Base-by-base conservation (phyloP, 768 basidiomycete genomes). In the Trametes meyenii region DNA sequence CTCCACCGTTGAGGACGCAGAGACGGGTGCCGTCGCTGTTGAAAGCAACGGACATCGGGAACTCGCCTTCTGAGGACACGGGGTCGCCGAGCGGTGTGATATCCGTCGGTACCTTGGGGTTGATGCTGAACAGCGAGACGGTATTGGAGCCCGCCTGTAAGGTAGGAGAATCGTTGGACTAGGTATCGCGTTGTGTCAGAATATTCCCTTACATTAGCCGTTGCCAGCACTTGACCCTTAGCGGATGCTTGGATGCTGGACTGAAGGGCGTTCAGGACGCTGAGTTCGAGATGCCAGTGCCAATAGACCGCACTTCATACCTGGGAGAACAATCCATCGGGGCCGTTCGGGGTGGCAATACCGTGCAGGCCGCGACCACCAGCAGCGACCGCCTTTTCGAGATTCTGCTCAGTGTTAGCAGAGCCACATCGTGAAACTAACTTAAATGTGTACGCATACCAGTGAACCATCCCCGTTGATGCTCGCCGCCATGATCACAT, bases 61-160 rank as follows among this genome's bases (percentile, higher is more conserved):
- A 83, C 48, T 84, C 78, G 11, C 83, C 82, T 1, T 75, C 78
- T 16, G 72, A 76, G n/a, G 75, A 71, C 1, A 78, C 73, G 7
- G 83, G 82, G 26, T 72, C 67, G 0, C 82, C 82, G 39, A 82
- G 72, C 73, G 78, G 74, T 11, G 60, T 63, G 26, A 83, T 68
- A 26, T 72, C 66, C 1, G 78, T 74, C 0, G 82, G 82, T 64
- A 79, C 70, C n/a, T 61, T 67, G 11, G 77, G 74, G 68, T 81
- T 72, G 68, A 84, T 78, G 16, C 48, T 56, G 64, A 77, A 77
- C 24, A 76, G 66, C 11, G 74, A 66, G n/a, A 75, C 61, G 5
- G 75, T 77, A 66, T 80, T 81, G 16, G 81, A 83, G 19, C 81
- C 82, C 21, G 81, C 62, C 79, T 82, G 55, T 35, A 60, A 48